Evolutionary conservation across 176 grass and related monocot species (phyloP).

Genomic region (Oryza australiensis): DNA sequence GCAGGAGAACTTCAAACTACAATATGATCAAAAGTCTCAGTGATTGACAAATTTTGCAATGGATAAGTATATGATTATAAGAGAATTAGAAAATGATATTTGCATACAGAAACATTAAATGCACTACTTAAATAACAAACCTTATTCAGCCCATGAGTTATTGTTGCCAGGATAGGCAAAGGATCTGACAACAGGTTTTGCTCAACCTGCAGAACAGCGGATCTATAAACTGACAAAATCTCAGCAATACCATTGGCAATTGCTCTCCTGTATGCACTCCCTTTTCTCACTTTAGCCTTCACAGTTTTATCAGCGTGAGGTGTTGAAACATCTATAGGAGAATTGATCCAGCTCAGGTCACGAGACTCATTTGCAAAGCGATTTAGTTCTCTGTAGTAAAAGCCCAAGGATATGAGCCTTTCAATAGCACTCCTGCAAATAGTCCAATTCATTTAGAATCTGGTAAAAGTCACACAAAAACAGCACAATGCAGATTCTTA

Average conservation of each 20-base stretch:
- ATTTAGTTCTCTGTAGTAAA: slow-evolving; percentile 92
- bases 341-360: slow-evolving; percentile 80
- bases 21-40: not conserved
- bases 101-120: not conserved
- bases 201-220: slow-evolving; percentile 92
- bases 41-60: slow-evolving; percentile 14
- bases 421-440: slow-evolving; percentile 76
- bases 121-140: slow-evolving; percentile 32
- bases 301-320: slow-evolving; percentile 32
- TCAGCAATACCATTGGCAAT: slow-evolving; percentile 95
- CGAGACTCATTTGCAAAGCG: slow-evolving; percentile 77
- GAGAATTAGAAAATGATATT: slow-evolving; percentile 4
- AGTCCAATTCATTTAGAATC: slow-evolving; percentile 16
- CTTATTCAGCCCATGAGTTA: slow-evolving; percentile 88
- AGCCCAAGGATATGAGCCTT: slow-evolving; percentile 79
- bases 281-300: slow-evolving; percentile 59
- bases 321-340: slow-evolving; percentile 51
- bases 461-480: slow-evolving; percentile 1
- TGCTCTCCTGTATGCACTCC: slow-evolving; percentile 80
- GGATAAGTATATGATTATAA: slow-evolving; percentile 1
- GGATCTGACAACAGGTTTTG: slow-evolving; percentile 93
- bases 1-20: slow-evolving; percentile 91
- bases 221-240: slow-evolving; percentile 90
- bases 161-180: slow-evolving; percentile 76
- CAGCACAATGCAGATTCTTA: not conserved